Base-by-base conservation (phyloP, 768 basidiomycete genomes). In the Hygrophorus russula region DNA sequence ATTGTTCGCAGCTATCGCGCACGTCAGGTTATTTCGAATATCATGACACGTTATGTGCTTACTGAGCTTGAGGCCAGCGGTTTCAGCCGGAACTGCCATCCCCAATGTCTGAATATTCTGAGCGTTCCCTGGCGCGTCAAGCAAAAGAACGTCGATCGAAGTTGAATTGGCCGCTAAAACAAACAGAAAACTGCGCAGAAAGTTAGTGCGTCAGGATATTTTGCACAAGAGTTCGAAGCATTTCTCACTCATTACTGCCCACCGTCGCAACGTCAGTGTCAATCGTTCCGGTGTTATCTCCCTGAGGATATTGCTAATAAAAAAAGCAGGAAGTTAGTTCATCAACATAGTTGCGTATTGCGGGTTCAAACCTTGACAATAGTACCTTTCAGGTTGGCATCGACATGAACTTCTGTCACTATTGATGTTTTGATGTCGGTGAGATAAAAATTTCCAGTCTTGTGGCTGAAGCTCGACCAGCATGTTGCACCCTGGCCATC, bases 351-450 rank as follows among this genome's bases (percentile, higher is more conserved):
- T n/a, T 20, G 2, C 17, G 18, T n/a, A 14, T 29, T 10, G 32
- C 9, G 12, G 20, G 24, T 4, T 51, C 53, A 14, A 27, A 64
- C 68, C 58, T 65, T 68, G 34, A 72, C 68, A 33, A 74, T 64
- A n/a, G 59, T 57, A 4, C 59, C 66, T 43, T 62, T 61, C 24
- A 74, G 60, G 47, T 70, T 67, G 47, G 59, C 54, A 51, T 70
- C 66, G 36, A 76, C 62, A 36, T 63, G 60, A 32, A 72, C 64
- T 56, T 74, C 73, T 0, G 70, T 73, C 33, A 67, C 54, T 6
- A 54, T 53, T 3, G 63, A 51, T 29, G 67, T 69, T 2, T 52
- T 60, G 33, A 69, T 65, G 44, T 71, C 68, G 24, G 62, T 70
- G 12, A 71, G 51, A 53, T 66, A 71, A 57, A 66, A 71, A 53